Base-by-base conservation (phyloP, 2,329 filamentous ascomycete species). In the Ophiostoma himal-ulmi region DNA sequence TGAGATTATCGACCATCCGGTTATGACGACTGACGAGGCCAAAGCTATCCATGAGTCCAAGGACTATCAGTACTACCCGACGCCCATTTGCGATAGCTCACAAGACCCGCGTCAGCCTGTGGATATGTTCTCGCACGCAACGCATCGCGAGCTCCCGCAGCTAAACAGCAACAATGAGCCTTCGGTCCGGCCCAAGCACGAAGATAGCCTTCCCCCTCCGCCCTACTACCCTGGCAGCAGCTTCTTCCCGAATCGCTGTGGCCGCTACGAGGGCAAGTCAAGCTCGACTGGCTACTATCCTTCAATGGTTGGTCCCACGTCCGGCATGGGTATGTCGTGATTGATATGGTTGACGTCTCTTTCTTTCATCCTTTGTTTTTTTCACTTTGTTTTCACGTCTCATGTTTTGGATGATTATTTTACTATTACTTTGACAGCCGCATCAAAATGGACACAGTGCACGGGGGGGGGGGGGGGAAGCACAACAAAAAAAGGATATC, bases 1-100 rank as follows among this genome's bases (percentile, higher is more conserved):
- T 68, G 83, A 86, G 5, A 79, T 87, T 0, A 77, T 82, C 68
- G 85, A 88, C 67, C 79, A 83, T 5, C 68, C 60, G 1, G 81
- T 84, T 70, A 83, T 88, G 48, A 79, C 83, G 8, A 72, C 82
- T 1, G 83, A 86, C 22, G 83, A 87, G 13, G 80, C 81, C 26
- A 86, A 86, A 75, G 76, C 80, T 1, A 82, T 86, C 60, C 79
- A 82, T 0, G 80, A 78, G 14, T 76, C 80, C 17, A 86, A 85
- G 72, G 82, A 81, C 0, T 88, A 87, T 72, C 82, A 85, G 70
- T 87, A 88, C 74, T 87, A 83, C 73, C 83, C 84, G 0, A 79
- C 79, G 0, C 74, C 83, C 2, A 81, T 86, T 67, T 86, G 85
- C 74, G 84, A 86, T 67, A 78, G 77, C 26, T 78, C 81, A 3